Percentiles rank a stretch among this genome's conserved stretches.
Conservation (phyloP, 2,329 filamentous ascomycete species). For the Teratosphaeria viscida region DNA sequence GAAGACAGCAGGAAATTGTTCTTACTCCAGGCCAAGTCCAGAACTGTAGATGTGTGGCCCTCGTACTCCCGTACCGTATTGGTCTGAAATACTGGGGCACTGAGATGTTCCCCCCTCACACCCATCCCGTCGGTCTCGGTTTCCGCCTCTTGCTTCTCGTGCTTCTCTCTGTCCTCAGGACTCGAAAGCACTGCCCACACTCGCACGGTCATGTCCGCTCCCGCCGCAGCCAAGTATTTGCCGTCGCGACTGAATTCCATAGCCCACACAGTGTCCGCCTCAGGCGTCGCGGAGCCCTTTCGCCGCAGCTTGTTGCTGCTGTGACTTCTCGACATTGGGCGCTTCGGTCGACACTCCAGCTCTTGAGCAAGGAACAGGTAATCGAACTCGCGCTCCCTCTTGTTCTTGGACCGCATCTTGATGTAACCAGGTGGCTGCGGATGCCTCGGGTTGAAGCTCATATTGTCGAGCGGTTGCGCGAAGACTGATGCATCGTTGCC, state of each 20-base stretch:
- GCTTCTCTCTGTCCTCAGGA: conserved; percentile 62
- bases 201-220: conserved; percentile 74
- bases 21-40: conserved; percentile 97
- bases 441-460: conserved; percentile 72
- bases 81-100: conserved; percentile 78
- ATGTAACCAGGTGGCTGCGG: conserved; percentile 89
- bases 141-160: conserved; percentile 59
- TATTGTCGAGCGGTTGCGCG: conserved; percentile 59
- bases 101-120: conserved; percentile 49
- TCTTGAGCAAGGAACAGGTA: conserved; percentile 87
- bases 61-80: conserved; percentile 69
- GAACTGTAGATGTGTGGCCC: conserved; percentile 73
- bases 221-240: conserved; percentile 80
- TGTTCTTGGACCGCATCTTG: conserved; percentile 69
- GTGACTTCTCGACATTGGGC: conserved; percentile 10
- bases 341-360: conserved; percentile 33
- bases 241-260: conserved; percentile 89
- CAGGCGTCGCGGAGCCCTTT: conserved; percentile 34
- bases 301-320: conserved; percentile 20
- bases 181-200: conserved; percentile 84
- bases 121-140: conserved; percentile 37
- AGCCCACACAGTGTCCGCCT: conserved; percentile 64
- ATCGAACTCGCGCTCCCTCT: conserved; percentile 72
- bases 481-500: conserved; percentile 77
- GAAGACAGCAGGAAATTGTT: conserved; percentile 95